A percentile compares a stretch with the other conserved stretches of the same genome.
phyloP scores from a whole-genome alignment of 179 eudicot genomes.

The Beta macrorhiza region DNA sequence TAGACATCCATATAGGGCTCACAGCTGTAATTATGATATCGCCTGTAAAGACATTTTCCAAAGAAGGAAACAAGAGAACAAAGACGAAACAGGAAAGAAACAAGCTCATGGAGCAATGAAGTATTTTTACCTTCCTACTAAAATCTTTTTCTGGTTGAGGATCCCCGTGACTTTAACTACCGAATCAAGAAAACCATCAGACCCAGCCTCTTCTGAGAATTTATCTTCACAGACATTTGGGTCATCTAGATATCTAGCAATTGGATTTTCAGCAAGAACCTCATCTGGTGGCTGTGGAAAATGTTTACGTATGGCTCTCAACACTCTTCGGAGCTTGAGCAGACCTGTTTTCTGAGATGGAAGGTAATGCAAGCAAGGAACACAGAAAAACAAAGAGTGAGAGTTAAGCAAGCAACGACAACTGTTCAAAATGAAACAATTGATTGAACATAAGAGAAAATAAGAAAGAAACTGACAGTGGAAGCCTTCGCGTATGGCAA shows the following conservation, averaged over 20 bases:
- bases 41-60: constrained; percentile 15
- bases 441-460: not conserved
- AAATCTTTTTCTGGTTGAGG: constrained; percentile 44
- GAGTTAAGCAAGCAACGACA: constrained; percentile 13
- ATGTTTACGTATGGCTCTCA: constrained; percentile 94
- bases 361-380: constrained; percentile 21
- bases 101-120: constrained; percentile 13
- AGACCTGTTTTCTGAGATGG: constrained; percentile 74
- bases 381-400: not conserved
- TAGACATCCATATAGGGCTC: constrained; percentile 93
- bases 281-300: constrained; percentile 91
- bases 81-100: not conserved
- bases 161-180: constrained; percentile 46
- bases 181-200: constrained; percentile 65
- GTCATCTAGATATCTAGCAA: constrained; percentile 85
- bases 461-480: constrained; percentile 58
- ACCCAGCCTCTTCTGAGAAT: constrained; percentile 84
- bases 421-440: not conserved
- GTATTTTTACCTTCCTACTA: constrained; percentile 49
- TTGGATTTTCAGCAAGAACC: constrained; percentile 68
- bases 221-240: constrained; percentile 77
- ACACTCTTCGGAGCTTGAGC: constrained; percentile 82
- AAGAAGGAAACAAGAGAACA: constrained; percentile 13
- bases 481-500: constrained; percentile 96
- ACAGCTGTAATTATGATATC: constrained; percentile 56